Conservation (phyloP, 2,329 filamentous ascomycete genomes). For the Fusarium domesticum region DNA sequence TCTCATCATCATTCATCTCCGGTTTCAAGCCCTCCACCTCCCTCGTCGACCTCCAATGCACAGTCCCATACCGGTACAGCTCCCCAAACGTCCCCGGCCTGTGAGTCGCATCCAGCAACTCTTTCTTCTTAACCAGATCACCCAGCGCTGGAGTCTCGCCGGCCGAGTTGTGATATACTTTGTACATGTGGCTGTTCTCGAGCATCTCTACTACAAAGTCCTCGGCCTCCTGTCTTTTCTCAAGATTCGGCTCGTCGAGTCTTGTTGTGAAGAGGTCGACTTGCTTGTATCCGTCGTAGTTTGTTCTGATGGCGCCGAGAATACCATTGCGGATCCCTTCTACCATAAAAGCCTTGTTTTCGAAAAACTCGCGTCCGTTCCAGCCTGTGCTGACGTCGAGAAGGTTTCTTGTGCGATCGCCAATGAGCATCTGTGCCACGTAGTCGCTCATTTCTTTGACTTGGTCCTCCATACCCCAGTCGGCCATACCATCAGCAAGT, state of each 20-base stretch:
- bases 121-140: conserved; percentile 31
- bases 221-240: conserved; percentile 28
- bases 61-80: conserved; percentile 35
- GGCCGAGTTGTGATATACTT: conserved; percentile 37
- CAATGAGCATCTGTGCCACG: conserved; percentile 37
- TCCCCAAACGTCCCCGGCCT: conserved; percentile 35
- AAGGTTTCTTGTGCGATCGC: conserved; percentile 34
- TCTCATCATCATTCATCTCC: conserved; percentile 17
- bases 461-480: conserved; percentile 12
- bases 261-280: conserved; percentile 32
- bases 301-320: conserved; percentile 32
- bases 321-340: conserved; percentile 33
- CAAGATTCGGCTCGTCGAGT: conserved; percentile 31
- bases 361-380: conserved; percentile 34
- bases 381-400: conserved; percentile 30
- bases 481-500: conserved; percentile 28
- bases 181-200: conserved; percentile 36
- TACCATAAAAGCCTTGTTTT: conserved; percentile 32
- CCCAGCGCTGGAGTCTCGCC: conserved; percentile 31
- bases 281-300: conserved; percentile 30
- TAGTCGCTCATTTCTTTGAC: conserved; percentile 35
- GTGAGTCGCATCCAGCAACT: conserved; percentile 28
- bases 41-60: conserved; percentile 33
- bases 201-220: conserved; percentile 34
- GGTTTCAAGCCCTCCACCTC: conserved; percentile 26